Conservation (phyloP, 257 asterid genomes). For the Nicotiana tabacum region DNA sequence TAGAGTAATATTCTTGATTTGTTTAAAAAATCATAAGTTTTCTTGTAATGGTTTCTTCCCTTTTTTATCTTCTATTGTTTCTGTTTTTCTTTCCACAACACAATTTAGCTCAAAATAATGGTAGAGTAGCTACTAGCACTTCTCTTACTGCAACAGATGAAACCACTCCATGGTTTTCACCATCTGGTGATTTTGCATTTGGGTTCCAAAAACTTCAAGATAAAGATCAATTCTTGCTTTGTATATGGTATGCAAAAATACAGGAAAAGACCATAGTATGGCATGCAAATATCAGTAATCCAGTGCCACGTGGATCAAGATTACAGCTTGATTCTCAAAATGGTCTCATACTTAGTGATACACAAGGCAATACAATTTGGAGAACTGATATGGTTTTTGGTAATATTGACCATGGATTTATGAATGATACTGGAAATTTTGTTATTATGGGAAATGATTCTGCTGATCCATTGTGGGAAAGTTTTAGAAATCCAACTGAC, state of each 20-base stretch:
- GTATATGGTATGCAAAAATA: constrained; percentile 51
- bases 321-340: constrained; percentile 20
- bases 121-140: constrained; percentile 18
- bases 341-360: constrained; percentile 40
- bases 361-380: constrained; percentile 26
- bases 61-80: neutral
- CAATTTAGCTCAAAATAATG: constrained; percentile 27
- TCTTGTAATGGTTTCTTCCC: constrained; percentile 12
- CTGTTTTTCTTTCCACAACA: constrained; percentile 14
- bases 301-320: constrained; percentile 40
- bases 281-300: constrained; percentile 25
- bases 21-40: neutral
- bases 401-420: constrained; percentile 22
- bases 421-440: constrained; percentile 61
- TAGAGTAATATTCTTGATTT: neutral
- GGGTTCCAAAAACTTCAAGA: constrained; percentile 38
- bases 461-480: constrained; percentile 36
- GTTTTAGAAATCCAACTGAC: constrained; percentile 30
- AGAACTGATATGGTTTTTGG: neutral
- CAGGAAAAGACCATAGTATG: constrained; percentile 46
- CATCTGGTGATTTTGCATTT: constrained; percentile 49
- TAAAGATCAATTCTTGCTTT: constrained; percentile 30
- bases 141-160: constrained; percentile 29
- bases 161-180: constrained; percentile 52
- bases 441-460: constrained; percentile 23